Evolutionary conservation across 768 basidiomycete genomes (phyloP).

Genomic region (Hygrocybe coccinea): DNA sequence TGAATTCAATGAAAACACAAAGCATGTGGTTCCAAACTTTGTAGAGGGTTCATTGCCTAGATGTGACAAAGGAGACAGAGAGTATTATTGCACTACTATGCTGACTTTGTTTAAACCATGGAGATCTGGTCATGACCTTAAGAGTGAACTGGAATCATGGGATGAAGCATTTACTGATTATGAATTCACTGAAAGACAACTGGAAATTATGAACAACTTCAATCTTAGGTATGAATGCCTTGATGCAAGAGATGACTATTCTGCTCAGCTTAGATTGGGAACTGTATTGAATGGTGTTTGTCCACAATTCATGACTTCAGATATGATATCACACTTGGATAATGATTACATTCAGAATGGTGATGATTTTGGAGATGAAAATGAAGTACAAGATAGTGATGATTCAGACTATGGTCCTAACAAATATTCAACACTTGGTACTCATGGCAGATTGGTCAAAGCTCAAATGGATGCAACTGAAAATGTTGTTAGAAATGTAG

Average conservation of each 20-base stretch:
- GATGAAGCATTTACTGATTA: conserved; percentile 14
- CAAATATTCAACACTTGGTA: background rate
- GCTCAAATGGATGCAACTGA: background rate
- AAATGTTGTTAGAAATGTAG: background rate
- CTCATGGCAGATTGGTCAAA: background rate
- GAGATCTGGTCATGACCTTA: conserved; percentile 20
- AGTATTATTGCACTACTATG: conserved; percentile 28
- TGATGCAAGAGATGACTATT: conserved; percentile 29
- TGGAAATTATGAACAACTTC: conserved; percentile 22
- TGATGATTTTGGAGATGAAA: background rate
- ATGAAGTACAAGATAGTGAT: background rate
- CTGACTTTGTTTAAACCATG: conserved; percentile 18
- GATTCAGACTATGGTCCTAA: background rate
- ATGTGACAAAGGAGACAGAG: conserved; percentile 25
- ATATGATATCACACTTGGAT: background rate
- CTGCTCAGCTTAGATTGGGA: conserved; percentile 13
- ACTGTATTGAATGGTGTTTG: background rate
- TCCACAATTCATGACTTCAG: background rate
- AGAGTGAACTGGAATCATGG: conserved; percentile 14
- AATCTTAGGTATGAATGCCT: conserved; percentile 28
- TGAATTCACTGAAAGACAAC: conserved; percentile 12
- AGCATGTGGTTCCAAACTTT: conserved; percentile 24
- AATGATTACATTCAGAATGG: background rate
- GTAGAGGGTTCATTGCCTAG: conserved; percentile 28
- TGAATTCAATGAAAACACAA: background rate